A percentile compares a stretch with the other conserved stretches of the same genome.
Evolutionary conservation across 2,329 filamentous ascomycete genomes (phyloP).

Genomic region (Exophiala dermatitidis): DNA sequence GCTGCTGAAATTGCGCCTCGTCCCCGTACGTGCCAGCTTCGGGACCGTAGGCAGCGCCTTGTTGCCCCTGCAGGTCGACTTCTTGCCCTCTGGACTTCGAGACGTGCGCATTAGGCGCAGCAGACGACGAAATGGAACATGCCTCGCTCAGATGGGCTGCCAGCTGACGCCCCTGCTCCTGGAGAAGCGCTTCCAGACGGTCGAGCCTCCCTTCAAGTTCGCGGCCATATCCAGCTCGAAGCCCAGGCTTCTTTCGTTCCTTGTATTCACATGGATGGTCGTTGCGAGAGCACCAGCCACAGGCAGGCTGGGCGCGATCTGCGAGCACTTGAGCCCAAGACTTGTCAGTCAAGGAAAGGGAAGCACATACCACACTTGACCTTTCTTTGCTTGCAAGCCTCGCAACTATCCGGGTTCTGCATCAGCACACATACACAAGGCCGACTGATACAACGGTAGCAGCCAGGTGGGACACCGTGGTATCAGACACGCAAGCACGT

Average conservation of each 20-base stretch:
- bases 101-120: neutral
- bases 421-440: slow-evolving; percentile 17
- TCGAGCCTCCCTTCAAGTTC: slow-evolving; percentile 53
- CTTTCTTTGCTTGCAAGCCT: slow-evolving; percentile 41
- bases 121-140: slow-evolving; percentile 12
- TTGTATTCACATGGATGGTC: slow-evolving; percentile 61
- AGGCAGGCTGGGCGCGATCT: slow-evolving; percentile 52
- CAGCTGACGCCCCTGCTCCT: slow-evolving; percentile 25
- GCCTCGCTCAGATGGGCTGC: slow-evolving; percentile 23
- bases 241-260: slow-evolving; percentile 63
- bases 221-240: slow-evolving; percentile 54
- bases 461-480: neutral
- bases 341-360: neutral
- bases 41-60: slow-evolving; percentile 12
- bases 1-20: slow-evolving; percentile 14
- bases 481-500: slow-evolving; percentile 9
- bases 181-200: slow-evolving; percentile 43
- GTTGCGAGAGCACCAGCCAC: slow-evolving; percentile 65
- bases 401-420: slow-evolving; percentile 32
- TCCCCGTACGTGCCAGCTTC: slow-evolving; percentile 6
- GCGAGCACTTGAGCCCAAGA: neutral
- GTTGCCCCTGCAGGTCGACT: slow-evolving; percentile 2
- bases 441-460: neutral
- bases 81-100: slow-evolving; percentile 4
- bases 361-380: slow-evolving; percentile 39